phyloP scores from a whole-genome alignment of 805 yeast genomes.

The Sugiyamaella americana region DNA sequence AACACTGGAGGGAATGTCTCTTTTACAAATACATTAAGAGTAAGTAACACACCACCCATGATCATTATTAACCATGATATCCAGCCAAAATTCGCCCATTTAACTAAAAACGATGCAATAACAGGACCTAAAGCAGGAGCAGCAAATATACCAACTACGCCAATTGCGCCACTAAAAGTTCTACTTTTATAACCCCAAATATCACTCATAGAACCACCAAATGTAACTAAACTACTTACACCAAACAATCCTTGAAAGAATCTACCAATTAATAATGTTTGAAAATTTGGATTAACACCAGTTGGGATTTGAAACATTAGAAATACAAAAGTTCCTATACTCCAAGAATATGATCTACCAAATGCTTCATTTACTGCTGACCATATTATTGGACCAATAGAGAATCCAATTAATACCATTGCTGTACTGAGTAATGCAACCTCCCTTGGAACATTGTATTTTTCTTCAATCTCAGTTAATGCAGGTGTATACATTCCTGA shows the following conservation, averaged over 20 bases:
- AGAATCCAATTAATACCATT: conserved; percentile 44
- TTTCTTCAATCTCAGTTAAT: conserved; percentile 1
- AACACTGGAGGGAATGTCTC: conserved; percentile 10
- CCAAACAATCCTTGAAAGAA: conserved; percentile 8
- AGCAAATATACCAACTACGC: conserved; percentile 36
- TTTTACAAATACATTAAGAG: conserved; percentile 1
- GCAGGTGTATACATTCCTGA: conserved; percentile 11
- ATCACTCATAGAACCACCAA: conserved; percentile 46
- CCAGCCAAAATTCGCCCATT: conserved; percentile 45
- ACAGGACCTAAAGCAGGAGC: conserved; percentile 37
- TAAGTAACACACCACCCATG: conserved; percentile 16
- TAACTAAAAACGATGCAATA: conserved; percentile 40
- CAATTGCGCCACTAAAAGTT: conserved; percentile 41
- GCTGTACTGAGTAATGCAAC: conserved; percentile 42
- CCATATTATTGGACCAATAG: conserved; percentile 59
- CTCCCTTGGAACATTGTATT: conserved; percentile 6
- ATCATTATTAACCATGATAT: conserved; percentile 42
- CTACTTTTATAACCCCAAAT: conserved; percentile 37
- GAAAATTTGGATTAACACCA: conserved; percentile 8
- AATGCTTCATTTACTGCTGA: conserved; percentile 38
- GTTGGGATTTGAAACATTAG: conserved; percentile 8
- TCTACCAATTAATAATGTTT: conserved; percentile 6
- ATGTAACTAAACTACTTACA: conserved; percentile 45
- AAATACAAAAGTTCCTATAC: neutral
- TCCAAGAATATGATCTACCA: conserved; percentile 9